Conservation (phyloP, 2,329 filamentous ascomycete genomes). For the Aspergillus hortae region DNA sequence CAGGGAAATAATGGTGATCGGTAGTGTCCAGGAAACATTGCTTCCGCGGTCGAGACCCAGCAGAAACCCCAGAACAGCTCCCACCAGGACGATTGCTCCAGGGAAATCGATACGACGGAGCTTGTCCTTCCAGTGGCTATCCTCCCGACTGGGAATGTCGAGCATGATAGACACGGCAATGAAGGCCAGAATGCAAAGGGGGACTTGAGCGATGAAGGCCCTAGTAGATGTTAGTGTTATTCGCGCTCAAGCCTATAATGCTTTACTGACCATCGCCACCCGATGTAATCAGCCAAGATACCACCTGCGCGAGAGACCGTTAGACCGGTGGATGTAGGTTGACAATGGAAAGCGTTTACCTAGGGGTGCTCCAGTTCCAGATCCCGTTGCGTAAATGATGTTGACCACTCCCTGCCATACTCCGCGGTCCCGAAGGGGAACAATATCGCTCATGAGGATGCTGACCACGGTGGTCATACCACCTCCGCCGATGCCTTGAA, state of each 20-base stretch:
- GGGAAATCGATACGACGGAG: conserved; percentile 68
- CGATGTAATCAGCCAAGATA: conserved; percentile 66
- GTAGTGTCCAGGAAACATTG: conserved; percentile 65
- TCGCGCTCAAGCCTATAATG: too few species aligned
- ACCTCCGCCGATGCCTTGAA: conserved; percentile 64
- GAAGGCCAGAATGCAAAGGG: conserved; percentile 64
- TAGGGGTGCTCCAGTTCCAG: conserved; percentile 65
- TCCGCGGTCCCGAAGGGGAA: conserved; percentile 66
- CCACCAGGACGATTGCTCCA: conserved; percentile 63
- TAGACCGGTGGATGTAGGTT: neutral
- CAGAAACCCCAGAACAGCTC: conserved; percentile 63
- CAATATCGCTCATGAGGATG: conserved; percentile 68
- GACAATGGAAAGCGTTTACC: conserved; percentile 34
- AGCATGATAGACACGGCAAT: conserved; percentile 61
- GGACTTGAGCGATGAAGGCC: conserved; percentile 69
- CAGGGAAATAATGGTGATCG: conserved; percentile 57
- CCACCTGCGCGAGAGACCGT: conserved; percentile 43
- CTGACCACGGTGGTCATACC: conserved; percentile 68
- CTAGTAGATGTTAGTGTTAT: conserved; percentile 32
- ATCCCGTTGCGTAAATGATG: conserved; percentile 66
- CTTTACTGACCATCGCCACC: conserved; percentile 64
- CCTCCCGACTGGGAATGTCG: conserved; percentile 56
- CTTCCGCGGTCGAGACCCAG: conserved; percentile 70
- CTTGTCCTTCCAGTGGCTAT: conserved; percentile 63
- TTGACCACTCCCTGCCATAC: conserved; percentile 74